Percentiles rank a stretch among this genome's conserved stretches.
Conservation (phyloP, 331 rosid genomes). For the Rosa hybrid region DNA sequence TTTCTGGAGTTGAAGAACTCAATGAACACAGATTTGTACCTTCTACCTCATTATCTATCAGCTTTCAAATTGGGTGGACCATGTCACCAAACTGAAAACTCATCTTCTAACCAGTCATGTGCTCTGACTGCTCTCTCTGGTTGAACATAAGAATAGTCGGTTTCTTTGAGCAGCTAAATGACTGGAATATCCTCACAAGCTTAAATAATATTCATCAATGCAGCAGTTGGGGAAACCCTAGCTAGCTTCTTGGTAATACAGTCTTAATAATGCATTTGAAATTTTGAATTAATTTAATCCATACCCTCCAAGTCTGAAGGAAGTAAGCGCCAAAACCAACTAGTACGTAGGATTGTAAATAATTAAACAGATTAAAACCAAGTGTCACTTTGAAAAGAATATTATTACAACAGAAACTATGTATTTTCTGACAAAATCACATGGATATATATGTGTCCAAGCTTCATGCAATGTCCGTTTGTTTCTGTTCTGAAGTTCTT, state of each 20-base stretch:
- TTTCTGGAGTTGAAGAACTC: neutral
- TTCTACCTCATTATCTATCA: neutral
- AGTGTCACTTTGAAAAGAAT: neutral
- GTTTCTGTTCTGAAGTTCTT: neutral
- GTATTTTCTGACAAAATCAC: conserved; percentile 1
- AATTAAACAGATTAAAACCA: neutral
- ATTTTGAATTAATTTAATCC: neutral
- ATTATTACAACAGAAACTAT: neutral
- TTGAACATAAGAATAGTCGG: conserved; percentile 11
- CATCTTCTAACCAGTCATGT: conserved; percentile 16
- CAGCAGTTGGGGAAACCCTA: neutral
- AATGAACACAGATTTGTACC: neutral
- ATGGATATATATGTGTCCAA: neutral
- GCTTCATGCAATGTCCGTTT: neutral
- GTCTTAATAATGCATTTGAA: neutral
- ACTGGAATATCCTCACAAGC: neutral
- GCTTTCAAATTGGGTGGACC: conserved; percentile 13
- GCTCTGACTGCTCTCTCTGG: neutral
- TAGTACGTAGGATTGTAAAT: neutral
- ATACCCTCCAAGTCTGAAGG: conserved; percentile 10
- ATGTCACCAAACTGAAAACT: conserved; percentile 12
- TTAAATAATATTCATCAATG: neutral
- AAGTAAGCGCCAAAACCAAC: neutral
- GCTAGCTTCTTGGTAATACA: neutral
- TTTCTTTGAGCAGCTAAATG: neutral